Base-by-base conservation (phyloP, 2,329 filamentous ascomycete genomes). In the Claviceps lovelessii region DNA sequence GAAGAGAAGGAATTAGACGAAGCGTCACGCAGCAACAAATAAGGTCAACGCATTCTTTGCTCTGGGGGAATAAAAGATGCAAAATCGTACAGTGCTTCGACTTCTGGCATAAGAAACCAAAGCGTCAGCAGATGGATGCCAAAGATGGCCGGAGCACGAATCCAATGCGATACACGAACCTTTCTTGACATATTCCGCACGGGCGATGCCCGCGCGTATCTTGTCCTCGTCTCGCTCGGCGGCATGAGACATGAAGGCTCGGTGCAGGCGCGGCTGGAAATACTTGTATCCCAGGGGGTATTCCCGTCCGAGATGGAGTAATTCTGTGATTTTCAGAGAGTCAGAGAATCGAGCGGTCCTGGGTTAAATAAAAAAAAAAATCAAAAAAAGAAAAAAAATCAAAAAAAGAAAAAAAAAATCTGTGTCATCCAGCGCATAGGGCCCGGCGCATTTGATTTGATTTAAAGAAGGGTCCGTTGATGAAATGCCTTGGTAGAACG, bases 131-230 rank as follows among this genome's bases (percentile, higher is more conserved):
- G n/a, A 28, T 33, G 15, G 37, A 35, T 29, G 46, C 8, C 55
- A 45, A 3, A 13, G 10, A 4, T 28, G 45, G 5, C 5, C 3
- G 1, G 42, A 56, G 65, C 17, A 15, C 1, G 17, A 19, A 6
- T 29, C 1, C 23, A 3, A 23, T 23, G 23, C 23, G 0, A 5
- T 55, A 4, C 28, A 44, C 64, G n/a, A 65, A 89, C 89, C 89
- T 77, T 94, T 96, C 70, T 88, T 94, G 4, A 97, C 89, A 69
- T 86, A 96, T 60, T 94, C 81, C 0, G 90, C 91, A 57, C 85
- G 77, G 45, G 80, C 76, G 55, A 98, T 88, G 0, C 83, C 87
- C 57, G 83, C 77, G 46, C 76, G 77, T 51, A 98, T 96, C 63
- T 88, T 77, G 8, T 78, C 80, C 58, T 91, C 85, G 61, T 93